A percentile compares a stretch with the other conserved stretches of the same genome.
phyloP scores from a whole-genome alignment of 78 protist genomes.

The Trichosphaerium sp. region DNA sequence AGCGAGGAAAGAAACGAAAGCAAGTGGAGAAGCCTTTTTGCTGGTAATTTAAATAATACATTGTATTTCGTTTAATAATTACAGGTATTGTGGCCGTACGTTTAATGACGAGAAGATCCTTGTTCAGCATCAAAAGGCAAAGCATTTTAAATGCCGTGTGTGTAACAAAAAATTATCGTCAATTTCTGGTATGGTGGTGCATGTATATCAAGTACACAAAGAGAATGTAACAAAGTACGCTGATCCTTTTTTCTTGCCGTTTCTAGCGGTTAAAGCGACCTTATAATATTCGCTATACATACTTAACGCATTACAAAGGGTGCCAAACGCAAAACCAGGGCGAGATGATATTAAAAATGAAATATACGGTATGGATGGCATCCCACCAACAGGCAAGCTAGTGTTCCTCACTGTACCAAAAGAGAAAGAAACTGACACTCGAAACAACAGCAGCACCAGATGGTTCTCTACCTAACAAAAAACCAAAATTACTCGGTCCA shows the following conservation, averaged over 20 bases:
- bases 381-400: conserved; percentile 25
- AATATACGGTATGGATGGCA: conserved; percentile 75
- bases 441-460: conserved; percentile 13
- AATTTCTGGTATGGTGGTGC: conserved; percentile 63
- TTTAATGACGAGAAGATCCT: conserved; percentile 72
- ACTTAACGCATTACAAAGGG: conserved; percentile 3
- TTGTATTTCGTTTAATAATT: too few species aligned
- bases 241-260: neutral
- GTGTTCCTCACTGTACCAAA: neutral
- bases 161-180: conserved; percentile 54
- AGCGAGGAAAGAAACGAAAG: conserved; percentile 25
- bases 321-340: conserved; percentile 66
- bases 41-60: too few species aligned
- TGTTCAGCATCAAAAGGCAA: conserved; percentile 73
- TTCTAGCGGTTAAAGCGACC: neutral
- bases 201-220: conserved; percentile 67
- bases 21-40: neutral
- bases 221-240: conserved; percentile 35
- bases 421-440: neutral
- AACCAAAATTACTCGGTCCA: too few species aligned
- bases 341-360: conserved; percentile 47
- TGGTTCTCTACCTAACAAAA: neutral
- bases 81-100: conserved; percentile 72
- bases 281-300: neutral
- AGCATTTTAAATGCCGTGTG: conserved; percentile 66